phyloP scores from a whole-genome alignment of 75 land plant species.

The Cupressus sempervirens region DNA sequence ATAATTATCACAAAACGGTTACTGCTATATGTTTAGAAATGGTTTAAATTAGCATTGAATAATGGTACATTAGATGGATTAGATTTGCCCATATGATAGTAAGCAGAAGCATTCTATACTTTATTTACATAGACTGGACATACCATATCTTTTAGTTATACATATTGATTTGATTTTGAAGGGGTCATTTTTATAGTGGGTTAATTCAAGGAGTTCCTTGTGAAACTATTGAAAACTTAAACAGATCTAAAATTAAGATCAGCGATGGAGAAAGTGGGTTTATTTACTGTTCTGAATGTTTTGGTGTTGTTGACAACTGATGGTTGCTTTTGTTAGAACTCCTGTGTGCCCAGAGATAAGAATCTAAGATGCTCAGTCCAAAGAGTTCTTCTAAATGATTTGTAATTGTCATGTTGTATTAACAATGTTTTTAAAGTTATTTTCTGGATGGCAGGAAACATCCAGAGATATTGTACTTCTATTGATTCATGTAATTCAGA shows the following conservation, averaged over 20 bases:
- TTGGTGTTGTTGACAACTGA: background rate
- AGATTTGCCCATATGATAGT: background rate
- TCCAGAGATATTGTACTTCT: background rate
- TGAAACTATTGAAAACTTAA: background rate
- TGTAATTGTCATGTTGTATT: background rate
- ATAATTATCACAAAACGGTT: background rate
- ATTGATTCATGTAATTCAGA: constrained; percentile 6
- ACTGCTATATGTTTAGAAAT: background rate
- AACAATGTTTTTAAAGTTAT: background rate
- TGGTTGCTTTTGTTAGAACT: background rate
- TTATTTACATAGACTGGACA: too few relatives aligned
- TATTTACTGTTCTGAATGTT: background rate
- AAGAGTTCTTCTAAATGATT: constrained; percentile 1
- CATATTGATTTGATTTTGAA: background rate
- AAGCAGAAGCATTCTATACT: too few relatives aligned
- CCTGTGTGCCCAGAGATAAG: background rate
- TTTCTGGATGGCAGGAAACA: constrained; percentile 14
- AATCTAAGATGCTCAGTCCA: background rate
- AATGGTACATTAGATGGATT: background rate
- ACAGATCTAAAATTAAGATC: background rate
- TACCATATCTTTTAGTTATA: background rate
- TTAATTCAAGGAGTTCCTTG: background rate
- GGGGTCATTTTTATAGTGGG: background rate
- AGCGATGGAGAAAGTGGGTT: background rate
- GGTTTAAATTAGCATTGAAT: background rate